Evolutionary conservation across 768 basidiomycete species (phyloP).

Genomic region (Lactarius pseudohatsudake): DNA sequence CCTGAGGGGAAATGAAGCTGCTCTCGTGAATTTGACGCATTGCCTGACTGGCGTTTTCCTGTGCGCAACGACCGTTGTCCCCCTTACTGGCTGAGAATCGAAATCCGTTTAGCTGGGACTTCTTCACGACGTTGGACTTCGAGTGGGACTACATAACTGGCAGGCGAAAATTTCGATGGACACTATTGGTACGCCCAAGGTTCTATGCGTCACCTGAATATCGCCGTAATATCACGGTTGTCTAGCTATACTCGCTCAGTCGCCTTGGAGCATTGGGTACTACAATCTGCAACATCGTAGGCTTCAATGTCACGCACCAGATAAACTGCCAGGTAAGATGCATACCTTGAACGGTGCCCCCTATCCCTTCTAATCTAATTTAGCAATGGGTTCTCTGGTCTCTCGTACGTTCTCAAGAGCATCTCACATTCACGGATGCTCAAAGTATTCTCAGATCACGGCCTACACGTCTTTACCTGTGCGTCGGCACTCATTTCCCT

Average conservation of each 20-base stretch:
- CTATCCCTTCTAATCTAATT: background rate
- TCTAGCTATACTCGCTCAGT: conserved; percentile 14
- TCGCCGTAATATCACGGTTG: background rate
- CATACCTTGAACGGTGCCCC: background rate
- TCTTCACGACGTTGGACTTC: conserved; percentile 13
- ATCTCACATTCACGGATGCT: background rate
- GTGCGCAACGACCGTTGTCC: background rate
- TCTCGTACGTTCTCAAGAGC: conserved; percentile 10
- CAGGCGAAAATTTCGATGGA: conserved; percentile 14
- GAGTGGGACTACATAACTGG: conserved; percentile 13
- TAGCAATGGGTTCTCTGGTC: conserved; percentile 3
- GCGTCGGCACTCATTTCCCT: conserved; percentile 16
- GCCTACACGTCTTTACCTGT: conserved; percentile 4
- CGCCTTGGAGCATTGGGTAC: conserved; percentile 7
- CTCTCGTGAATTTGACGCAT: background rate
- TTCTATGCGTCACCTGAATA: too few relatives aligned
- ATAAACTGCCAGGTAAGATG: conserved; percentile 22
- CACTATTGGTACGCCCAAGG: conserved; percentile 8
- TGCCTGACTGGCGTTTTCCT: conserved; percentile 11
- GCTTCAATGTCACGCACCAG: background rate
- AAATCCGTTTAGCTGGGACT: conserved; percentile 15
- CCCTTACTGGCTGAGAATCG: background rate
- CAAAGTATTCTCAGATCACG: background rate
- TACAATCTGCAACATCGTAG: conserved; percentile 8
- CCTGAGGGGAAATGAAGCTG: background rate